A percentile compares a stretch with the other conserved stretches of the same genome.
Evolutionary conservation across 139 green algal species (phyloP).

Genomic region (Chlamydomonas eustigma): DNA sequence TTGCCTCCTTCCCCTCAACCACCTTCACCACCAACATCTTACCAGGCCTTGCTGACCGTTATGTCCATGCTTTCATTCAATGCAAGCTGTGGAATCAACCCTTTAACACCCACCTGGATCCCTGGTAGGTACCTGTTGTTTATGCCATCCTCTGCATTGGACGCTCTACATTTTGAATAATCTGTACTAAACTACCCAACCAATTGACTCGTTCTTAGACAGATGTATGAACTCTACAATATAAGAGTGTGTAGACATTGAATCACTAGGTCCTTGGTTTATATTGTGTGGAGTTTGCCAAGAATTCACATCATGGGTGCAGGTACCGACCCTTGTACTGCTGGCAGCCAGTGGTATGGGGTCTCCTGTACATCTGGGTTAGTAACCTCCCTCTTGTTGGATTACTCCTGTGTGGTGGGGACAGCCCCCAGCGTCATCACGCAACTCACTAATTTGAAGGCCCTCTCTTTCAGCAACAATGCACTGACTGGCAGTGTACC

Average conservation of each 20-base stretch:
- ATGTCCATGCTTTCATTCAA: not conserved
- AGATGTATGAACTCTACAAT: no score
- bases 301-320: no score
- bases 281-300: no score
- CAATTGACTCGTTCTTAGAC: no score
- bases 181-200: no score
- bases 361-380: not conserved
- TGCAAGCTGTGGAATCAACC: not conserved
- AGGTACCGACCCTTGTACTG: not conserved
- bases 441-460: not conserved
- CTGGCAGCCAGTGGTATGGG: not conserved
- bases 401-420: not conserved
- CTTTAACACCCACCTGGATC: not conserved
- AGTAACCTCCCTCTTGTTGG: not conserved
- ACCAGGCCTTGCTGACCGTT: not conserved
- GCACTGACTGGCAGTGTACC: not conserved
- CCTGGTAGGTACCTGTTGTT: no score
- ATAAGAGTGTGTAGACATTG: no score
- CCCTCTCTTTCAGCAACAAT: not conserved
- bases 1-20: not conserved
- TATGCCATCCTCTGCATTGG: no score
- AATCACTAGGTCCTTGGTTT: no score
- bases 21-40: not conserved
- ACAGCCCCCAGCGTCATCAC: not conserved
- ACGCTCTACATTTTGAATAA: no score